These are phyloP conservation scores for Apostasia ramifera DNA, from an alignment of 106 monocot genomes.

Conservation along the genomic window DNA sequence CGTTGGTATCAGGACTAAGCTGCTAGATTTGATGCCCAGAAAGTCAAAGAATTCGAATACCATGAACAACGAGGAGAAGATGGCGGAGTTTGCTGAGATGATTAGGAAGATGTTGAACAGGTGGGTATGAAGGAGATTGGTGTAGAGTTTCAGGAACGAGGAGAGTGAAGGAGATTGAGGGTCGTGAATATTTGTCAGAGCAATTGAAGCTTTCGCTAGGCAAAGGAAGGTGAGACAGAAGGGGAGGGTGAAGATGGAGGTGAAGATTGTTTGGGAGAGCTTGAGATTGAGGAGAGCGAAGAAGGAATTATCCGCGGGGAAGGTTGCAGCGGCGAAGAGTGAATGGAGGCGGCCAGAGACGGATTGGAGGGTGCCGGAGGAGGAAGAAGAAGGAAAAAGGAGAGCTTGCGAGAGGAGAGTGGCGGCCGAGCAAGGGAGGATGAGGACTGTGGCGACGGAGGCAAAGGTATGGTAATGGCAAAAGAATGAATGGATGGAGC, in stretches of 20 bases:
- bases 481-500: slow-evolving; percentile 54
- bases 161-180: slow-evolving; percentile 10
- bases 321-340: slow-evolving; percentile 53
- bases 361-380: slow-evolving; percentile 15
- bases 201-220: slow-evolving; percentile 50
- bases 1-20: slow-evolving; percentile 20
- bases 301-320: slow-evolving; percentile 40
- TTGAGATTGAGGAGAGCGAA: slow-evolving; percentile 45
- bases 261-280: slow-evolving; percentile 56
- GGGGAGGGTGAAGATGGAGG: slow-evolving; percentile 44
- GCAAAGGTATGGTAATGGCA: slow-evolving; percentile 46
- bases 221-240: slow-evolving; percentile 63
- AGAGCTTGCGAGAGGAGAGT: slow-evolving; percentile 49
- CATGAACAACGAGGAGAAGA: slow-evolving; percentile 49
- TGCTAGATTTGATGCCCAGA: slow-evolving; percentile 23
- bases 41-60: slow-evolving; percentile 39
- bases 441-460: slow-evolving; percentile 40
- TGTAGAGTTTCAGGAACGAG: slow-evolving; percentile 33
- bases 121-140: slow-evolving; percentile 39
- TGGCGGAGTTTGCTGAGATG: slow-evolving; percentile 51
- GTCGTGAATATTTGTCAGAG: slow-evolving; percentile 11
- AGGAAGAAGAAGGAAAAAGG: slow-evolving; percentile 20
- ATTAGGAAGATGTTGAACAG: slow-evolving; percentile 45
- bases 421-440: slow-evolving; percentile 46
- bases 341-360: slow-evolving; percentile 34